Evolutionary conservation across 129 eudicot genomes (phyloP).

Genomic region (Saussurea involucrata): DNA sequence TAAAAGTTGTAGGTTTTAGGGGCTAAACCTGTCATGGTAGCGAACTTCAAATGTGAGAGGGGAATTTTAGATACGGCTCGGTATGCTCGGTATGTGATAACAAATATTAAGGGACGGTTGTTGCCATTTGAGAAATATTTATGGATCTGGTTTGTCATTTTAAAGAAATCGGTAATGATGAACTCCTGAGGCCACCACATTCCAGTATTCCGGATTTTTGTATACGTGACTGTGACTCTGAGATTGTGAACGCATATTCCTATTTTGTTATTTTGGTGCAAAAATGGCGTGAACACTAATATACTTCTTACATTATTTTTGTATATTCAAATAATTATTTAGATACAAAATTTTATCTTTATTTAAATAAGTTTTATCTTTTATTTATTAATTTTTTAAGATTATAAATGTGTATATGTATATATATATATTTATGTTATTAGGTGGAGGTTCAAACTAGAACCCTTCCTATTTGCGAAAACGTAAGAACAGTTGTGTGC

Average conservation of each 20-base stretch:
- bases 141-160: background rate
- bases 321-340: background rate
- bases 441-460: no score
- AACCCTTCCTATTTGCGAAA: no score
- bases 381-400: no score
- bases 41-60: background rate
- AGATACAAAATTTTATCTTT: no score
- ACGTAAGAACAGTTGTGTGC: no score
- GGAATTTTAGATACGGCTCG: background rate
- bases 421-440: no score
- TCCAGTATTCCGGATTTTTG: background rate
- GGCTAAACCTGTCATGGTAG: background rate
- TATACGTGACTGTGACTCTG: background rate
- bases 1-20: background rate
- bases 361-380: no score
- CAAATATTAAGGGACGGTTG: background rate
- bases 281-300: background rate
- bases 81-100: background rate
- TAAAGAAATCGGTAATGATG: background rate
- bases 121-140: background rate
- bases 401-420: no score
- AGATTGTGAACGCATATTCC: background rate
- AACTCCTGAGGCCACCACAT: background rate
- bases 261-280: background rate
- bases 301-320: background rate